Base-by-base conservation (phyloP, 768 basidiomycete species). In the Brasilioporus rufonigricans region DNA sequence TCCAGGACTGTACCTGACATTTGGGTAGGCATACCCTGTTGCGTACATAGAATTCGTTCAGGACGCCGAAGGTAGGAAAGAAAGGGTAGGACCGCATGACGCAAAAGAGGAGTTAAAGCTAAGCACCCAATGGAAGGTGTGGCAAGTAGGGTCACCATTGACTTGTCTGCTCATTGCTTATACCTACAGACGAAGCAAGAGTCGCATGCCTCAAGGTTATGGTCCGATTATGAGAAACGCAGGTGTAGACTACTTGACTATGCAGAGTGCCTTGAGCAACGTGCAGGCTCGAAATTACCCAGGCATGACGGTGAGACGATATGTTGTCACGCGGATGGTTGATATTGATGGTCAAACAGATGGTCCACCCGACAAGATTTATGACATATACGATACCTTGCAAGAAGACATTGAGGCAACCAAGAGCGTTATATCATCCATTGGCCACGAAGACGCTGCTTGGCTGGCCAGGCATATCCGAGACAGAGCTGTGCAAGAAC, bases 1-100 rank as follows among this genome's bases (percentile, higher is more conserved):
- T 32, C 10, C 21, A 36, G 6, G 16, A 4, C 19, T 13, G 26
- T 55, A n/a, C 32, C 26, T 55, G 31, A 63, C 26, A 7, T 39
- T 45, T 26, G 43, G 40, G 19, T 27, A 90, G 87, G 73, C 77
- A 11, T 87, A 86, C 64, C 87, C 91, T 1, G 62, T 95, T 38
- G 94, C 86, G 1, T 98, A 81, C 69, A 69, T 94, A n/a, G 88
- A 93, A 67, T 84, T 83, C 53, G 60, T 76, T 7, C 75, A 79
- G 55, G 77, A 74, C 21, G 70, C 73, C 50, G 68, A 79, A 57
- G 82, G 87, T 24, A 65, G 72, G 57, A 80, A 77, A 65, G 57
- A 66, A 56, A 73, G 73, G n/a, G 76, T 81, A 51, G 83, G 88
- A 5, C 89, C 91, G 3, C 72, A 85, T 67, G 81, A 80, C 53